Base-by-base conservation (phyloP, 345 rosid genomes). In the Rhodomyrtus tomentosa region DNA sequence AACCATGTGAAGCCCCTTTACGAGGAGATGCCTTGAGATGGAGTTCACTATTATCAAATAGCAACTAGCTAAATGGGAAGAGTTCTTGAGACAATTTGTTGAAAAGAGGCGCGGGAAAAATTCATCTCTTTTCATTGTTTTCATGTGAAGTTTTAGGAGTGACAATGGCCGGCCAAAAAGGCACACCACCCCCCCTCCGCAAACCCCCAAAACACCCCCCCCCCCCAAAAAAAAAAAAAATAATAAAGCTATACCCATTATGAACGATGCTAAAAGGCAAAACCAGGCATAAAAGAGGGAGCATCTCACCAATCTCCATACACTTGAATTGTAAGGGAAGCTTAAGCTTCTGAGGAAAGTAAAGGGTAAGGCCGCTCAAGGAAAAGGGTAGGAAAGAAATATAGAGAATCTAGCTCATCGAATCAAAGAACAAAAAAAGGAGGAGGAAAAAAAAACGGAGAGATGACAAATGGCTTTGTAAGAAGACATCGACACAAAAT, bases 1-100 rank as follows among this genome's bases (percentile, higher is more conserved):
- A 25, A 72, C 52, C 85, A 73, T 84, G 85, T 84, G 85, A 84
- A 72, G 29, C 68, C n/a, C 85, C 85, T 82, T 12, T 32, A 14
- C 42, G 21, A 6, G 51, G 74, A 58, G 85, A 74, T 51, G 51
- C 85, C 85, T 72, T 68, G 85, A 62, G 62, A 52, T 50, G 42
- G 82, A 38, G 27, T 50, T 73, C 80, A 51, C 79, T 58, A 25
- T 38, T 27, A 18, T 50, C 12, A 22, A 45, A 45, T 24, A 9
- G 24, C 29, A 20, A 18, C n/a, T n/a, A 50, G 12, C 58, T 50
- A 81, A 81, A 53, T 68, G 83, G 38, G 56, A n/a, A 50, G 25
- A 50, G 25, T 29, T 81, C 83, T 27, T 50, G 9, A 38, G 83
- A 27, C 29, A 53, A 68, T 81, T 16, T 50, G 55, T 50, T 38